Evolutionary conservation across 345 rosid species (phyloP), one percentile per base, ranked within the genome.

Genomic region (Eucalyptus cloeziana): DNA sequence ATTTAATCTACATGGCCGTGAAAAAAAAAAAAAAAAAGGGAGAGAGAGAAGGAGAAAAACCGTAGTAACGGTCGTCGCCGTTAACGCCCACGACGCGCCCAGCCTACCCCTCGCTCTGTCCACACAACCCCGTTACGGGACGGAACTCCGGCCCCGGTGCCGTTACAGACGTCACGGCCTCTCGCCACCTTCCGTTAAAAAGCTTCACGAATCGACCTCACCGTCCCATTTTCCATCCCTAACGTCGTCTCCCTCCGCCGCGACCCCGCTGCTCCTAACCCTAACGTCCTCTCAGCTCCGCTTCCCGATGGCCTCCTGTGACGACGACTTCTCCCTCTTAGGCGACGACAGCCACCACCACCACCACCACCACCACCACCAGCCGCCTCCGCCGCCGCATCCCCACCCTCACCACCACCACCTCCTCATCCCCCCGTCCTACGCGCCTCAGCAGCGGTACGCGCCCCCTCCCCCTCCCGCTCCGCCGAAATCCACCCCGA

Each of bases 321-420:
- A 95, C 94, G 99, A 95, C 93, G 99, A 97, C 91, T 95, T 96
- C 95, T 87, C 97, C 88, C 94, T 95, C 87, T 91, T 94, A 87
- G 94, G 94, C 88, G 96, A 95, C 88, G 96, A 95, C 90, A 94
- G 93, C 94, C 94, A 89, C 89, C 92, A 91, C 88, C 89, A 89
- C 86, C 92, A 76, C 43, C 93, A 90, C 87, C 91, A 88, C 69
- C 94, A 92, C 87, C 91, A 33, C 85, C 94, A 91, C 89, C 92
- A 89, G 54, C 94, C 76, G 83, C 33, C 69, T 21, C 33, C 71
- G 7, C 51, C 89, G 79, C 85, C 81, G 86, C 69, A 79, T 33
- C 88, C 71, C 94, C 89, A 80, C 86, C 88, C 87, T 87, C 90
- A 89, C 87, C 91, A 88, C 79, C 92, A 89, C 86, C 93, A 31